Evolutionary conservation across 140 eudicot genomes (phyloP), one percentile per base, ranked within the genome.

Genomic region (Senecio squalidus): DNA sequence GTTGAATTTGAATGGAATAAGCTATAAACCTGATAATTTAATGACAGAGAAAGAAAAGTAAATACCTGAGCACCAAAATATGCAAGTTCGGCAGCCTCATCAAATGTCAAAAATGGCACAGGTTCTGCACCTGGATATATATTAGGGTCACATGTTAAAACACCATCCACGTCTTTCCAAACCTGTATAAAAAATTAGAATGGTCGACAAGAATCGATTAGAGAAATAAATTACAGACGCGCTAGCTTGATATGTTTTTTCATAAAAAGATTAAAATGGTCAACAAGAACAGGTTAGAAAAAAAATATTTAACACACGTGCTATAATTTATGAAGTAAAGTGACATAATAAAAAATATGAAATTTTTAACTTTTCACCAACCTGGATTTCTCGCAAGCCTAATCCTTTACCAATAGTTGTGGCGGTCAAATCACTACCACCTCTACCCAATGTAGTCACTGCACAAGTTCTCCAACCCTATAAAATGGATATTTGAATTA

Each of bases 11-110:
- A n/a, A n/a, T n/a, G n/a, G n/a, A 15, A 15, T 9, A 9, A 36
- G 16, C 43, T 9, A 36, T 44, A 54, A 47, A 39, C 60, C 52
- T 27, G 33, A 57, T 20, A 6, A n/a, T 39, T 46, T 29, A 28
- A n/a, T 21, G 66, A 25, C 60, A 52, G 23, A 47, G 6, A 57
- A 57, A 55, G n/a, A 34, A 20, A 55, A 18, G n/a, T 51, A 34
- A 23, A 77, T 72, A 93, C 99, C 95, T 93, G 99, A 66, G 99
- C 99, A 65, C 99, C 99, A 78, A 93, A 93, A 63, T 93, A 93
- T 46, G 99, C 99, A 73, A 93, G 96, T 71, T 93, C 99, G 63
- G 99, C 96, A 7, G 99, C 99, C 76, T 93, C 99, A 51, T 93
- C 99, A 51, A 88, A 93, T 25, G 99, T 93, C 56, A 93, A 73